Conservation (phyloP, 148 eudicot genomes). For the Cornus florida region DNA sequence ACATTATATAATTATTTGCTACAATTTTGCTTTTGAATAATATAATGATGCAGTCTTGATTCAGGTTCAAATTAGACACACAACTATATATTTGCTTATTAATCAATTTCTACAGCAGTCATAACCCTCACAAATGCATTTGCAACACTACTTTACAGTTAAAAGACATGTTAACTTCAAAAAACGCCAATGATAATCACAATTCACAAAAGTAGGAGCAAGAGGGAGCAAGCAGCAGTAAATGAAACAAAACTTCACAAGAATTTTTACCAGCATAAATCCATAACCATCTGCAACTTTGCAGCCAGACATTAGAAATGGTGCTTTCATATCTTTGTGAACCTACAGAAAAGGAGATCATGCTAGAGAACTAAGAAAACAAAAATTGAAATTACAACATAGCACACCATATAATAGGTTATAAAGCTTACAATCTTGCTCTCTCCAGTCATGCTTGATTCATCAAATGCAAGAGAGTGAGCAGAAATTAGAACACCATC, state of each 20-base stretch:
- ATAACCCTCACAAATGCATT: too few relatives aligned
- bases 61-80: too few relatives aligned
- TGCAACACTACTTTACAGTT: too few relatives aligned
- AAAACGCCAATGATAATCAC: too few relatives aligned
- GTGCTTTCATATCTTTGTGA: conserved; percentile 54
- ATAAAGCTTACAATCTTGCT: conserved; percentile 66
- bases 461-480: conserved; percentile 79
- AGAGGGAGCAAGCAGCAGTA: too few relatives aligned
- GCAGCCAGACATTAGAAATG: conserved; percentile 85
- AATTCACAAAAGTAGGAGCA: background rate
- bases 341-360: conserved; percentile 34
- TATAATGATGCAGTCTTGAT: too few relatives aligned
- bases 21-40: too few relatives aligned
- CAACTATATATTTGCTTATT: too few relatives aligned
- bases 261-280: conserved; percentile 72
- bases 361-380: background rate
- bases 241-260: background rate
- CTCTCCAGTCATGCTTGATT: conserved; percentile 92
- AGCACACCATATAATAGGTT: background rate
- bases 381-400: background rate
- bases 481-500: conserved; percentile 76
- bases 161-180: too few relatives aligned
- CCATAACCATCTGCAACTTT: conserved; percentile 90
- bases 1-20: too few relatives aligned
- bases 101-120: too few relatives aligned